phyloP scores from a whole-genome alignment of 495 filamentous ascomycete genomes.

The Parathielavia appendiculata region DNA sequence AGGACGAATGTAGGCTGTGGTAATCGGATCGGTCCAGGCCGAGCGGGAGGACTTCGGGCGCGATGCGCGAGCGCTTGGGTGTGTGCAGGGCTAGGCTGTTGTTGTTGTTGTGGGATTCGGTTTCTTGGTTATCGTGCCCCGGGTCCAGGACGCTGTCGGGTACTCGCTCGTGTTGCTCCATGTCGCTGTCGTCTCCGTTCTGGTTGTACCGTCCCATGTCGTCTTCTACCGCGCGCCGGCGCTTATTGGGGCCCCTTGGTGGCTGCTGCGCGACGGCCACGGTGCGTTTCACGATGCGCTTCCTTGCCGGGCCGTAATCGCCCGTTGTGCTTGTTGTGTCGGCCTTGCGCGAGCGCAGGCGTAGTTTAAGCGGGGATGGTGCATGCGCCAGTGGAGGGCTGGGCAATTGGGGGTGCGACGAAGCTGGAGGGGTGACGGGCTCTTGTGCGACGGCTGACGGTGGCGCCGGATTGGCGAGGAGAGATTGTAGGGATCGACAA shows the following conservation, averaged over 20 bases:
- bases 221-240: slow-evolving; percentile 53
- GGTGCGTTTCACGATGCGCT: slow-evolving; percentile 48
- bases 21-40: slow-evolving; percentile 62
- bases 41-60: slow-evolving; percentile 61
- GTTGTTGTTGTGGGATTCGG: neutral
- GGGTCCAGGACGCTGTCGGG: slow-evolving; percentile 30
- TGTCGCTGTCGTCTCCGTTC: slow-evolving; percentile 37
- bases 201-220: slow-evolving; percentile 42
- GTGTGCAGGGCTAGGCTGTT: slow-evolving; percentile 48
- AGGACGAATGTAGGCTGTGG: slow-evolving; percentile 47
- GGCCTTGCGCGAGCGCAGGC: slow-evolving; percentile 42
- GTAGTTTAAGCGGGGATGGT: slow-evolving; percentile 45
- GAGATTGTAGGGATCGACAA: slow-evolving; percentile 66
- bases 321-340: slow-evolving; percentile 17
- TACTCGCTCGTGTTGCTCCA: slow-evolving; percentile 33
- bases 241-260: slow-evolving; percentile 54
- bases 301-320: slow-evolving; percentile 28
- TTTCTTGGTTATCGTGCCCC: slow-evolving; percentile 12
- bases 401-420: slow-evolving; percentile 50
- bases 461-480: slow-evolving; percentile 48
- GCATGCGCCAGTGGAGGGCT: slow-evolving; percentile 49
- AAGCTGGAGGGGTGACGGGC: slow-evolving; percentile 43
- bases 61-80: slow-evolving; percentile 61
- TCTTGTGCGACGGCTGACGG: slow-evolving; percentile 31
- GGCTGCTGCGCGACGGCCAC: slow-evolving; percentile 31